phyloP scores from a whole-genome alignment of 495 filamentous ascomycete genomes.

The Hypoxylon trugodes region DNA sequence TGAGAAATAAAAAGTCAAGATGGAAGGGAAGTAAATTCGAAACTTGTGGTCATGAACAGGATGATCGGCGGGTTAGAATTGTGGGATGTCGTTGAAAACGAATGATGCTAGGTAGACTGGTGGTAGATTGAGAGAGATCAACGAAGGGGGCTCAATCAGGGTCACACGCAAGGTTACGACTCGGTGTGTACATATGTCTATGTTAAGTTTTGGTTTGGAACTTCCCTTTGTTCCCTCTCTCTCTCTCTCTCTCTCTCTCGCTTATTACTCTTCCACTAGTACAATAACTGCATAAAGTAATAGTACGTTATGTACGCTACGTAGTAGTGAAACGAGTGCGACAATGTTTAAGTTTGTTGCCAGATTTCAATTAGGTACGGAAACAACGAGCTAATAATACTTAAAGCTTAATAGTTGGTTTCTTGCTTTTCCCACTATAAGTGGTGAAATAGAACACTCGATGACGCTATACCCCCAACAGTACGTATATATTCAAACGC shows the following conservation, averaged over 20 bases:
- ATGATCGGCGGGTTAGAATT: slow-evolving; percentile 2
- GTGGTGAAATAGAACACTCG: slow-evolving; percentile 6
- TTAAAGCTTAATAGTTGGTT: too few species aligned
- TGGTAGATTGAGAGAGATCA: background rate
- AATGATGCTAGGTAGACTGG: slow-evolving; percentile 11
- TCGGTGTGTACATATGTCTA: slow-evolving; percentile 5
- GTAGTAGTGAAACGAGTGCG: too few species aligned
- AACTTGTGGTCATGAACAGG: slow-evolving; percentile 1
- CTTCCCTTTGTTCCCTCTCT: background rate
- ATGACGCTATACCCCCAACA: slow-evolving; percentile 24
- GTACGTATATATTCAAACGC: slow-evolving; percentile 1
- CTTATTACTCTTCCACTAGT: too few species aligned
- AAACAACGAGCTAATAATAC: slow-evolving; percentile 9
- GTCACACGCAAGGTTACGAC: slow-evolving; percentile 33
- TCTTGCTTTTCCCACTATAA: too few species aligned
- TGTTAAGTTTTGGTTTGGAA: too few species aligned
- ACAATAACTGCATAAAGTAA: too few species aligned
- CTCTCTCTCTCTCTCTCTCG: too few species aligned
- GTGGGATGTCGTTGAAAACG: slow-evolving; percentile 22
- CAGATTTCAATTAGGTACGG: too few species aligned
- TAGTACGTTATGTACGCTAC: too few species aligned
- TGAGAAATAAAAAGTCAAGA: background rate
- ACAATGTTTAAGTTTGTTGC: too few species aligned
- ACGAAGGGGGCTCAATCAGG: background rate
- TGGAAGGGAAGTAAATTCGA: background rate